Evolutionary conservation across 768 basidiomycete genomes (phyloP), one percentile per base, ranked within the genome.

Genomic region (Lentinula boryana): DNA sequence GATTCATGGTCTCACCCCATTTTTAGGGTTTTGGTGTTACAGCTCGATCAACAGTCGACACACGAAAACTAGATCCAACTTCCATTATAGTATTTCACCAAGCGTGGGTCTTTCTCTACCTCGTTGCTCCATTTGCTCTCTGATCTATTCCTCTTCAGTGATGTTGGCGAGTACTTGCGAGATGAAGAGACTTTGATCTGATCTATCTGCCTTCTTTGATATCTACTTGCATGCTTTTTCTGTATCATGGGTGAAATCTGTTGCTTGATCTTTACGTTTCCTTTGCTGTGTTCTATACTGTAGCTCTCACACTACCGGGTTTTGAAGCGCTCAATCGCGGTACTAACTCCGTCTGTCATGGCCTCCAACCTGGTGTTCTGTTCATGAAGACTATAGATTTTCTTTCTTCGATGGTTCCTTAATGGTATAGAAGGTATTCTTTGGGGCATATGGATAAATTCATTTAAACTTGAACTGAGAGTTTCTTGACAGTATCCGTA

Each of bases 21-120:
- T 61, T 57, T 44, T 67, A 98, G 95, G 97, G 97, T 27, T 98
- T 98, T 69, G 97, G 97, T 59, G 97, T 98, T 4, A 98, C 97
- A 36, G 91, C 97, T 4, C 82, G 95, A 60, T 95, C 95, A 33
- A 98, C 97, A 4, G 75, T 97, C 7, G 97, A 99, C 72, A 98
- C 97, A 27, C 78, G 96, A 66, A 99, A 99, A 82, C 74, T 98
- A 48, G 97, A 98, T 70, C 97, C 97, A 23, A 98, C 95, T 23
- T 87, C 92, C 6, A 98, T 99, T 61, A 88, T 99, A 53, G 97
- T 98, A 2, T 99, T 98, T 75, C 97, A 98, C 70, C 97, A 99
- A 78, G 90, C 97, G 93, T 95, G 70, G 60, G 88, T 71, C 27
- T 55, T 50, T 48, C 50, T 27, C 33, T 56, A 36, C 27, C 33